These are phyloP conservation scores for Fusarium stilboides DNA, from an alignment of 2,329 filamentous ascomycete species.

Conservation along the genomic window DNA sequence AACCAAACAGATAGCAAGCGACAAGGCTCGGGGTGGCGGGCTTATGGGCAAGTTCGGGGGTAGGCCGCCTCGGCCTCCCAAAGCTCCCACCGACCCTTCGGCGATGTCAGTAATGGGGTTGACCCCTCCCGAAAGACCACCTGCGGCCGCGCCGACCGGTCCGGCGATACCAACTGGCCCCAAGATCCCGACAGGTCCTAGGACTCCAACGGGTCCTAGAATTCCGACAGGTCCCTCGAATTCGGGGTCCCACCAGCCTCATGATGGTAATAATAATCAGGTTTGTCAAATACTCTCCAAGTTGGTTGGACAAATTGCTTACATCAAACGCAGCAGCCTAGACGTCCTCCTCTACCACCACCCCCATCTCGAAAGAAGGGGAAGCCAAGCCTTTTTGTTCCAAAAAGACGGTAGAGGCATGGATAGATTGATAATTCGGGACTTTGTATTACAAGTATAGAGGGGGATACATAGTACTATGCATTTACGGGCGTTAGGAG, in stretches of 20 bases:
- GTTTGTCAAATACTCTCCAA: conserved; percentile 25
- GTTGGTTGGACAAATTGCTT: conserved; percentile 22
- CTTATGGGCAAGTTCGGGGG: conserved; percentile 57
- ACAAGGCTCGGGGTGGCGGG: conserved; percentile 52
- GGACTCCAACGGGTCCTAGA: conserved; percentile 32
- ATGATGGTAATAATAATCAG: conserved; percentile 38
- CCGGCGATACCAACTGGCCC: conserved; percentile 28
- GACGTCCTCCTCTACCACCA: conserved; percentile 45
- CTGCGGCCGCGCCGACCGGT: conserved; percentile 46
- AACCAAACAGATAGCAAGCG: conserved; percentile 50
- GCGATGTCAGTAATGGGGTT: conserved; percentile 68
- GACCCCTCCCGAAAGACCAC: conserved; percentile 61
- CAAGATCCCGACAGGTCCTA: conserved; percentile 19
- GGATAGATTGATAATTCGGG: conserved; percentile 7
- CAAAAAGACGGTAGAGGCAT: conserved; percentile 54
- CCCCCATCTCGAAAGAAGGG: conserved; percentile 56
- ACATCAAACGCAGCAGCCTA: conserved; percentile 34
- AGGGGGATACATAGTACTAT: conserved; percentile 14
- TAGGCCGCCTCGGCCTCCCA: conserved; percentile 49
- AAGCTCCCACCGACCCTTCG: conserved; percentile 63
- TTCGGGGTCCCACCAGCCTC: conserved; percentile 39
- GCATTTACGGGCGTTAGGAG: conserved; percentile 46
- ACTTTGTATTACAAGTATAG: conserved; percentile 30
- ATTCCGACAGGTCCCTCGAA: conserved; percentile 42
- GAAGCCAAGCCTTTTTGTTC: conserved; percentile 63